Evolutionary conservation across 129 eudicot species (phyloP), one percentile per base, ranked within the genome.

Genomic region (Oenanthe sinensis): DNA sequence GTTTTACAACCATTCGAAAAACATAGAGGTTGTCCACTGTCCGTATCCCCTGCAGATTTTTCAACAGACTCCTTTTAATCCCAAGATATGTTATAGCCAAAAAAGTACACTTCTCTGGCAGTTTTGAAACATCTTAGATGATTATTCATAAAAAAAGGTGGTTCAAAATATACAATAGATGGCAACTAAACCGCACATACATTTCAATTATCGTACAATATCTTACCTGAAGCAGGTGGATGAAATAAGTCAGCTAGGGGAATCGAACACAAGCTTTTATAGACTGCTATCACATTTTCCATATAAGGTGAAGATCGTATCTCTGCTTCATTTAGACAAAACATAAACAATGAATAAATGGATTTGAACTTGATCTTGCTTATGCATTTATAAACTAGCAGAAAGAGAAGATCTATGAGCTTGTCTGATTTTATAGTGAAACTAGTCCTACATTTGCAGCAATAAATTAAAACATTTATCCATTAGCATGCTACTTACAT

Each of bases 201-300:
- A 62, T 36, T 43, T 70, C 10, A 71, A 40, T 19, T 7, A 4
- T 3, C 37, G 6, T 49, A 58, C 50, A 75, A 26, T 30, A 22
- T 50, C 75, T 82, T 86, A 91, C 96, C 93, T 36, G 81, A 77
- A n/a, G 86, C 76, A 70, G 80, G 39, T 67, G 86, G 86, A 13
- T 83, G 88, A 79, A 67, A 67, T 28, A 67, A 26, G 9, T 67
- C 40, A 67, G 72, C 42, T 67, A 67, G 72, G 42, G 72, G 42
- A 67, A 81, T 86, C 60, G 91, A 83, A 63, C 90, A 88, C 87
- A 91, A 42, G 79, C 85, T 84, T 81, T 84, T 81, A 65, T 85
- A 91, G 30, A 94, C 91, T 60, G 80, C 28, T 37, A 85, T 88
- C 62, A 94, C 84, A 49, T 85, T 91, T 71, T 91, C 98, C 86